Base-by-base conservation (phyloP, 2,329 filamentous ascomycete genomes). In the Epichloe uncinata region DNA sequence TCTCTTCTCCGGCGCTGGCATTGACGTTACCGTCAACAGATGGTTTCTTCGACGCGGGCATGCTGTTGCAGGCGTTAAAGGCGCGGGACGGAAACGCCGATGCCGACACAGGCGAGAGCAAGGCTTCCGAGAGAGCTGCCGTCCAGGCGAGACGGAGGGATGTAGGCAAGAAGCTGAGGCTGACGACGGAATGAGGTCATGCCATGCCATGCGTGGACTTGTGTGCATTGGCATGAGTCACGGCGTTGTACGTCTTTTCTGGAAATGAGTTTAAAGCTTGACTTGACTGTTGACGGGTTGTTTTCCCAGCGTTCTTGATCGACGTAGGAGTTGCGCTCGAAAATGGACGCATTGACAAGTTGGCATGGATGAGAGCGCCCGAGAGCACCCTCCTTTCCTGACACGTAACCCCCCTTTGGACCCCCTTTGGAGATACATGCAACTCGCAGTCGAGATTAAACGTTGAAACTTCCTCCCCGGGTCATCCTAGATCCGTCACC, bases 21-120 rank as follows among this genome's bases (percentile, higher is more conserved):
- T 56, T 22, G 59, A 66, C 22, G 2, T 26, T 9, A 47, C 45
- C 50, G 47, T 54, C 8, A 30, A n/a, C 62, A 95, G 90, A 96
- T 73, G 91, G 91, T 34, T 96, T 97, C 73, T 97, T 97, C 69
- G 91, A 97, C 64, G 89, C 91, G 0, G 91, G 91, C 13, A 95
- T 96, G 88, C 78, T 96, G 5, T 74, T 93, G 22, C 87, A 94
- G 64, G 88, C 89, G 1, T 79, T 95, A 51, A 90, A 90, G 63
- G 84, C 83, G 2, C 78, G 84, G 47, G 75, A 77, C 15, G 74
- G 80, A 50, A 72, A 69, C 4, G 65, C 71, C 5, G 75, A 69
- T 3, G 65, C 71, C 5, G 75, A 79, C 48, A 60, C 68, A 3
- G 70, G 67, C 42, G 76, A 80, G 54, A 68, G 68, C 9, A 79